These are phyloP conservation scores for Aspergillus sp. DNA, from an alignment of 2,329 filamentous ascomycete species.

Conservation along the genomic window DNA sequence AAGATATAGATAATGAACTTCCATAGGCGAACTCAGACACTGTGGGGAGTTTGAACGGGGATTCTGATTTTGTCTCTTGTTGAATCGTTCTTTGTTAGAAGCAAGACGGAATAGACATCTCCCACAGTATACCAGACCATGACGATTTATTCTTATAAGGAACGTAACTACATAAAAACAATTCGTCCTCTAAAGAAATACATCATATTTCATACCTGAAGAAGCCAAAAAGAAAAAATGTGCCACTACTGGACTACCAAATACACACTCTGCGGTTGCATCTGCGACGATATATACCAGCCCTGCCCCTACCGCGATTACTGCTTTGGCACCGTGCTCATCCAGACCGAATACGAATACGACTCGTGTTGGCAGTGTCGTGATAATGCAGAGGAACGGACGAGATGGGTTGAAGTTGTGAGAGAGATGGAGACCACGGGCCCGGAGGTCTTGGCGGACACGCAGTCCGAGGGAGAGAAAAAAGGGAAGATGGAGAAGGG, in stretches of 20 bases:
- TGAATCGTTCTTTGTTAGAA: too few relatives aligned
- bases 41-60: too few relatives aligned
- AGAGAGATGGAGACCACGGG: background rate
- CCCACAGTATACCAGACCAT: too few relatives aligned
- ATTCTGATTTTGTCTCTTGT: too few relatives aligned
- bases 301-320: slow-evolving; percentile 1
- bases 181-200: too few relatives aligned
- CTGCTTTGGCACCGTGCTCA: background rate
- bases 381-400: background rate
- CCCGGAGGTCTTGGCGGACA: background rate
- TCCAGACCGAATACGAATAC: background rate
- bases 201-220: background rate
- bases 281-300: slow-evolving; percentile 8
- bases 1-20: too few relatives aligned
- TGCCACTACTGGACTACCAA: slow-evolving; percentile 13
- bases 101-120: too few relatives aligned
- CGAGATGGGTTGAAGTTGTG: background rate
- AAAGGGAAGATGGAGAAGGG: background rate
- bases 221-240: slow-evolving; percentile 7
- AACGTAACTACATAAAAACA: too few relatives aligned
- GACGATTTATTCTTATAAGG: too few relatives aligned
- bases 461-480: background rate
- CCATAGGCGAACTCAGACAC: too few relatives aligned
- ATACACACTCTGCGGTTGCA: slow-evolving; percentile 19
- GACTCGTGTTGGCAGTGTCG: background rate